phyloP scores from a whole-genome alignment of 1,284 basidiomycete genomes.

The Malassezia globosa region DNA sequence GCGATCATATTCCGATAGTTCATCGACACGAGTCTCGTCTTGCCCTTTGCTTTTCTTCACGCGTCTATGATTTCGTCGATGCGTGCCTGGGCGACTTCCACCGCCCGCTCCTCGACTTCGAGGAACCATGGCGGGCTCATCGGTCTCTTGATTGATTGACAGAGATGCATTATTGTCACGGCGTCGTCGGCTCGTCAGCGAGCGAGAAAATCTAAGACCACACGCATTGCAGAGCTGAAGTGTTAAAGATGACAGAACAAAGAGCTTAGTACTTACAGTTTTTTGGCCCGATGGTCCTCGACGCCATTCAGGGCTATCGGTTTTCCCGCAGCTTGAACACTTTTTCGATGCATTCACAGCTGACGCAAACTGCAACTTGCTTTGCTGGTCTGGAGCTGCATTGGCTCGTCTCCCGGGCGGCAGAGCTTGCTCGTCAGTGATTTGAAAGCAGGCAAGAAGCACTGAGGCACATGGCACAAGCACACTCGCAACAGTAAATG shows the following conservation, averaged over 20 bases:
- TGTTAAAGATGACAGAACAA: conserved; percentile 2
- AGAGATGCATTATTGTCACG: conserved; percentile 30
- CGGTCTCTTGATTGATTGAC: conserved; percentile 22
- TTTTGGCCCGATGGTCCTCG: conserved; percentile 52
- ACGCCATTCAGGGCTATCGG: conserved; percentile 82
- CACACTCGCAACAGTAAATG: conserved; percentile 65
- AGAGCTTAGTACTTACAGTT: no score
- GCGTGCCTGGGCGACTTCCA: conserved; percentile 29
- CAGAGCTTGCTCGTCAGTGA: conserved; percentile 20
- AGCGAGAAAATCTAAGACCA: conserved; percentile 41
- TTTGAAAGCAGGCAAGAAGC: conserved; percentile 50
- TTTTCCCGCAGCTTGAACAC: conserved; percentile 45
- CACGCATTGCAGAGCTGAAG: conserved; percentile 44
- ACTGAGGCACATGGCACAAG: conserved; percentile 80
- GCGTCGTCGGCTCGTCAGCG: conserved; percentile 31
- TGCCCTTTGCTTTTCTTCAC: no score
- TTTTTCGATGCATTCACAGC: no score
- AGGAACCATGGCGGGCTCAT: conserved; percentile 28
- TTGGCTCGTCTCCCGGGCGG: not conserved
- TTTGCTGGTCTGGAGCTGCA: not conserved
- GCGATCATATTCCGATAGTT: not conserved
- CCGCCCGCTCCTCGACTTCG: conserved; percentile 34
- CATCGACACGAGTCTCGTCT: no score
- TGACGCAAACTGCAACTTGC: conserved; percentile 10
- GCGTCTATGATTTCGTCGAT: conserved; percentile 23